Evolutionary conservation across 2,329 filamentous ascomycete genomes (phyloP), one percentile per base, ranked within the genome.

Genomic region (Apiospora arundinis): DNA sequence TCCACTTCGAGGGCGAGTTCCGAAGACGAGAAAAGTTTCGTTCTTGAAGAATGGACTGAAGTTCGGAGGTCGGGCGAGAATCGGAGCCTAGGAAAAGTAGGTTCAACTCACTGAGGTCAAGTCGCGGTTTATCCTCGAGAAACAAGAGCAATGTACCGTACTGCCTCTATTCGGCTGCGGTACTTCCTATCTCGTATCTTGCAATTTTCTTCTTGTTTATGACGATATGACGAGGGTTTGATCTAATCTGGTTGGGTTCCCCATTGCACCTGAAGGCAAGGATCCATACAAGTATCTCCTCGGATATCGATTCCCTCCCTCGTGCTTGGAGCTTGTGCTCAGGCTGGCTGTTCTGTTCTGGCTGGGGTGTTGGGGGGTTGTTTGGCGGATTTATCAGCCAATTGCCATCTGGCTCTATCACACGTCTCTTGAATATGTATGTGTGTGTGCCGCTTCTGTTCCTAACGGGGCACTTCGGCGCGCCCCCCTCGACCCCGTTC

Each of bases 171-270:
- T 9, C 9, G 25, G 28, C 52, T 60, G 16, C 28, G 4, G 2
- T 23, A 12, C 48, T 49, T 18, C 52, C 25, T 52, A 52, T 56
- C 49, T 32, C 28, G 52, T 18, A 60, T 18, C 28, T 45, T 45
- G 11, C 4, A 45, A 45, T 45, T 16, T 16, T 5, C 12, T 5
- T 14, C 42, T 14, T 14, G 12, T 12, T 45, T 18, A 45, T 45
- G 42, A 18, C 16, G 14, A 45, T 18, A 63, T 63, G 56, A 63
- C 56, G 56, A n/a, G 18, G 28, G 28, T 5, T n/a, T 63, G 56
- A 63, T 63, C 56, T 63, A 63, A 63, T 23, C 32, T 40, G 28
- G 28, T 40, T 23, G 56, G 32, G 56, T 14, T n/a, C 56, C 56
- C 32, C 56, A 37, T 63, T 63, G 16, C 18, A 32, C 16, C 18